Base-by-base conservation (phyloP, 169 alveolate species). In the Eimeria zaria region DNA sequence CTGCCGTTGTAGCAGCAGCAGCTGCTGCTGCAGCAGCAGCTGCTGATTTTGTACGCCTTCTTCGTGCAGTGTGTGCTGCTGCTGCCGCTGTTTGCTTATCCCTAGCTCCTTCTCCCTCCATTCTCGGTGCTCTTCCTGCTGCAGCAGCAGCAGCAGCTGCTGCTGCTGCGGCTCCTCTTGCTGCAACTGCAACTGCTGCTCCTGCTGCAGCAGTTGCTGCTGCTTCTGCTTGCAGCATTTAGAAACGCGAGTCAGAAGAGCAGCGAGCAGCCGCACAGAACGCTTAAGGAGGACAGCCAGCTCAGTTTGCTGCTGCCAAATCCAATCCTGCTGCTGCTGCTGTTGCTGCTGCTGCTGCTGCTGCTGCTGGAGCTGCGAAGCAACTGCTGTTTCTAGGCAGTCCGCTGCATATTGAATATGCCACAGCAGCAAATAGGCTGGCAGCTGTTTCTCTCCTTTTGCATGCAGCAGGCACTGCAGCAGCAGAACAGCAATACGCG, bases 391-490 rank as follows among this genome's bases (percentile, higher is more conserved):
- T 55, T 62, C 69, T 3, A 83, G 73, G 73, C 74, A 48, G 53
- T 83, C 53, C 55, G 76, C 76, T 83, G 91, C 91, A 51, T 46
- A 51, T 24, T 55, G 46, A 53, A 83, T 83, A 53, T 83, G 91
- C 16, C 20, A 69, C 69, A 12, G 89, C 89, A 80, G 89, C 89
- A 44, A 8, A 5, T 24, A 46, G 44, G 33, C 71, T 16, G 24
- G 69, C 69, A 12, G 74, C 69, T 30, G 69, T 55, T 30, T 6
- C 30, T 33, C n/a, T 33, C 14, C 74, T 18, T 27, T 64, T 7
- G 51, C 91, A 16, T 53, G 91, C 74, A 83, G 60, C 55, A 83
- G n/a, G 33, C 91, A 83, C 74, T 83, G 91, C 91, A 83, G 91
- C 91, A 83, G 74, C 76, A 83, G 53, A 6, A 83, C 91, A 53